phyloP scores from a whole-genome alignment of 495 filamentous ascomycete species.

The Lepraria neglecta region DNA sequence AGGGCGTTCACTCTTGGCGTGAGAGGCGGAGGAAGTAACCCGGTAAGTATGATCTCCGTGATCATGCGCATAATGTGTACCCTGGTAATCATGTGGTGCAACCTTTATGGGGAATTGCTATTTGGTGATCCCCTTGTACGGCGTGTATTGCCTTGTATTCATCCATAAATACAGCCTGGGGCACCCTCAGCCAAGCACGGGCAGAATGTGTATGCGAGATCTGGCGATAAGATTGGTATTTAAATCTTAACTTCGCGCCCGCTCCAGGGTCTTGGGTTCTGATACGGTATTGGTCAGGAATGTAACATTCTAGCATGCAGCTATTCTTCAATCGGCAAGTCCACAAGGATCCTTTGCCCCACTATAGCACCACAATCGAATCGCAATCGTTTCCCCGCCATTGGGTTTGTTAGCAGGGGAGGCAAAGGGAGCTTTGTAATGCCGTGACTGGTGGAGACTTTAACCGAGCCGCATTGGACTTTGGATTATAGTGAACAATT shows the following conservation, averaged over 20 bases:
- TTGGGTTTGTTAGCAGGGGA: neutral
- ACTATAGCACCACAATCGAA: neutral
- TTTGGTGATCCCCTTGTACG: conserved; percentile 1
- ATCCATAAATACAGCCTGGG: neutral
- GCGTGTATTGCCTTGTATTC: neutral
- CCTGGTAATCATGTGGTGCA: conserved; percentile 13
- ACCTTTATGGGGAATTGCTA: neutral
- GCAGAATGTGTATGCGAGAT: neutral
- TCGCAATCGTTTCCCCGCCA: neutral
- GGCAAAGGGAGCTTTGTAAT: neutral
- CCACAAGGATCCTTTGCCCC: neutral
- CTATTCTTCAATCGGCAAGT: neutral
- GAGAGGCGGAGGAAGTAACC: neutral
- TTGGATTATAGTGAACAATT: too few relatives aligned
- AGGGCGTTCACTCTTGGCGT: neutral
- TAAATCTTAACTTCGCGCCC: neutral
- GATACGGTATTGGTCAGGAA: conserved; percentile 1
- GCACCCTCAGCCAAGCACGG: neutral
- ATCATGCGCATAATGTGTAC: conserved; percentile 7
- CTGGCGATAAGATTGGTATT: conserved; percentile 2
- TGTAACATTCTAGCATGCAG: neutral
- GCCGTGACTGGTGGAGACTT: too few relatives aligned
- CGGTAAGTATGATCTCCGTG: conserved; percentile 13
- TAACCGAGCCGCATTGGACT: too few relatives aligned
- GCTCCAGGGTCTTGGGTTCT: neutral